phyloP scores from a whole-genome alignment of 768 basidiomycete species.

The Amanita inopinata region DNA sequence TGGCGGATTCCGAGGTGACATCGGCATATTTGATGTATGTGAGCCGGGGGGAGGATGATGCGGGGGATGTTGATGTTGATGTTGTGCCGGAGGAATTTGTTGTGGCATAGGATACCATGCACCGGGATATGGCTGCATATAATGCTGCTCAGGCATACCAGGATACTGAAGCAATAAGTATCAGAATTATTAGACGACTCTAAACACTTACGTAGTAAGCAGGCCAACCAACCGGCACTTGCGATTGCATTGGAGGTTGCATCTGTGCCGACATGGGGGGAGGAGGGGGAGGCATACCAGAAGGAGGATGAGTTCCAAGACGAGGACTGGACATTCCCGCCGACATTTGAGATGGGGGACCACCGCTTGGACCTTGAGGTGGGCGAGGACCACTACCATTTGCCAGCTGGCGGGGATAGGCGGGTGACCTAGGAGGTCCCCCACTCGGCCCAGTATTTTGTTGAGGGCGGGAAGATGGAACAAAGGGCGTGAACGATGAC shows the following conservation, averaged over 20 bases:
- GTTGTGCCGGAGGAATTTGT: constrained; percentile 21
- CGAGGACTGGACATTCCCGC: constrained; percentile 60
- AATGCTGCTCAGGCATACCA: constrained; percentile 33
- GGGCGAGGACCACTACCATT: constrained; percentile 53
- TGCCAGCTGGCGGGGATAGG: constrained; percentile 48
- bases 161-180: constrained; percentile 25
- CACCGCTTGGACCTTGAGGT: constrained; percentile 48
- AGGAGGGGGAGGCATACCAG: constrained; percentile 31
- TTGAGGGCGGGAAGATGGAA: constrained; percentile 37
- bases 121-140: constrained; percentile 28
- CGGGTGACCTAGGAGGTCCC: constrained; percentile 57
- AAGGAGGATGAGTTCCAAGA: constrained; percentile 49
- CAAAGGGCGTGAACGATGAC: constrained; percentile 34
- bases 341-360: constrained; percentile 38
- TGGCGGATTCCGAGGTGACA: constrained; percentile 59
- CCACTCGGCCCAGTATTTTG: constrained; percentile 37
- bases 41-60: constrained; percentile 42
- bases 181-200: constrained; percentile 7
- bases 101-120: constrained; percentile 33
- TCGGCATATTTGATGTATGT: constrained; percentile 41
- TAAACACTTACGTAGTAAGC: constrained; percentile 48
- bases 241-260: constrained; percentile 27
- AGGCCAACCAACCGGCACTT: constrained; percentile 31
- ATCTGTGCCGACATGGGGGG: constrained; percentile 28
- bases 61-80: constrained; percentile 35